Conservation (phyloP, 495 filamentous ascomycete species). For the Hypoxylon fuscum region DNA sequence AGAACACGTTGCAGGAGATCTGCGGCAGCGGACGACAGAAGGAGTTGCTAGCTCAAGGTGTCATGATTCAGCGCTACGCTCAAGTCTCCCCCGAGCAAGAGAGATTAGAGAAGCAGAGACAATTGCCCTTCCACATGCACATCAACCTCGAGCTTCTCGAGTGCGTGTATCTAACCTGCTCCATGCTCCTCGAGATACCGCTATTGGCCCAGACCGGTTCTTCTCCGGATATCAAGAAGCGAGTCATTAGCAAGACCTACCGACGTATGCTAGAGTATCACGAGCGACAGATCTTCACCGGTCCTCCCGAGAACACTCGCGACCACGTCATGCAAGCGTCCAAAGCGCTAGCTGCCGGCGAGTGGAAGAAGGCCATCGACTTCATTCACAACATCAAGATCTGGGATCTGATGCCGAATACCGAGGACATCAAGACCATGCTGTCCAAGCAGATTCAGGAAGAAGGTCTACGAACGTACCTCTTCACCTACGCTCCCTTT, state of each 20-base stretch:
- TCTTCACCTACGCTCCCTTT: conserved; percentile 99
- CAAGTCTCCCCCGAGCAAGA: conserved; percentile 98
- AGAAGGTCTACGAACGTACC: conserved; percentile 96
- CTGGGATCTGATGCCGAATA: conserved; percentile 94
- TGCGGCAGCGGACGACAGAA: conserved; percentile 97
- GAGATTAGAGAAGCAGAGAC: conserved; percentile 91
- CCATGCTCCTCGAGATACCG: conserved; percentile 98
- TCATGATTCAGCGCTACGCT: conserved; percentile 95
- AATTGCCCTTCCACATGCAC: conserved; percentile 99
- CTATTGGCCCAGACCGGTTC: conserved; percentile 96
- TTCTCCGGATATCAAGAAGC: conserved; percentile 94
- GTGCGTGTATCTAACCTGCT: conserved; percentile 97
- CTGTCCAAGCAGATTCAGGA: conserved; percentile 97
- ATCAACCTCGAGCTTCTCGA: conserved; percentile 99
- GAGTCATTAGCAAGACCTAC: conserved; percentile 99
- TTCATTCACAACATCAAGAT: conserved; percentile 98
- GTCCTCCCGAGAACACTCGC: conserved; percentile 96
- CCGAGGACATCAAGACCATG: conserved; percentile 94
- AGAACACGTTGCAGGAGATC: conserved; percentile 95
- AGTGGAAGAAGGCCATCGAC: conserved; percentile 95
- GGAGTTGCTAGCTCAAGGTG: conserved; percentile 95
- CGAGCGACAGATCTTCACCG: conserved; percentile 98
- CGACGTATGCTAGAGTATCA: conserved; percentile 99
- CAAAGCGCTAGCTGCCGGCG: conserved; percentile 92
- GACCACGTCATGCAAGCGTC: conserved; percentile 99